These are phyloP conservation scores for Coniella lustricola DNA, from an alignment of 2,329 filamentous ascomycete genomes.

Conservation along the genomic window DNA sequence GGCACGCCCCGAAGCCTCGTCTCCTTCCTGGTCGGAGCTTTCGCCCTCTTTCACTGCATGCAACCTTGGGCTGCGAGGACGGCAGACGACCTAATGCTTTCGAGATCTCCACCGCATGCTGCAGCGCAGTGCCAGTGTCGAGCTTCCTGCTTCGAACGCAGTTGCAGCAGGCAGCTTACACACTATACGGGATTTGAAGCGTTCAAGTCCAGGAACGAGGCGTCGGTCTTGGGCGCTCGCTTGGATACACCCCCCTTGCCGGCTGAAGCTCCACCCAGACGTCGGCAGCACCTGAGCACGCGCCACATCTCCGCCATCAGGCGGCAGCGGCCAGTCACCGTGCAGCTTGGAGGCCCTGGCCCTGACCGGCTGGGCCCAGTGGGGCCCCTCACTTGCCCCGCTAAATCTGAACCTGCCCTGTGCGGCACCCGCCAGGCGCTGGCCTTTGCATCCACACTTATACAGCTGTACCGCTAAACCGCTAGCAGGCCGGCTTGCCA, in stretches of 20 bases:
- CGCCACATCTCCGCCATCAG: conserved; percentile 1
- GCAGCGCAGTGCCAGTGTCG: too few species aligned
- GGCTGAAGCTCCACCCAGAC: neutral
- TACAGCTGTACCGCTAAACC: neutral
- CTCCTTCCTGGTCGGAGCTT: too few species aligned
- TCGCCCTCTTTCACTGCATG: too few species aligned
- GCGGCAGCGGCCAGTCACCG: neutral
- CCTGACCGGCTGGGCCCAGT: neutral
- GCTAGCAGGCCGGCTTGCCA: neutral
- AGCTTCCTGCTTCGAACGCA: too few species aligned
- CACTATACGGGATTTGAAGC: too few species aligned
- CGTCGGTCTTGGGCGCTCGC: neutral
- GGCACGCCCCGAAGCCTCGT: too few species aligned
- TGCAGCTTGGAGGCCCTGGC: too few species aligned
- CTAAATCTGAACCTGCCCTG: neutral
- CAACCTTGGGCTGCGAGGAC: too few species aligned
- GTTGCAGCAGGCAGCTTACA: too few species aligned
- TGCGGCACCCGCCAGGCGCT: neutral
- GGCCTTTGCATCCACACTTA: neutral
- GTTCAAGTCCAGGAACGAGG: neutral
- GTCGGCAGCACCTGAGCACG: conserved; percentile 2
- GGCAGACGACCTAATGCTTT: too few species aligned
- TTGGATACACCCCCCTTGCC: neutral
- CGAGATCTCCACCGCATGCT: too few species aligned
- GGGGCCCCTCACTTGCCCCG: neutral